Percentiles rank a stretch among this genome's conserved stretches.
phyloP scores from a whole-genome alignment of 2,329 filamentous ascomycete genomes.

The Orbilia oligospora region DNA sequence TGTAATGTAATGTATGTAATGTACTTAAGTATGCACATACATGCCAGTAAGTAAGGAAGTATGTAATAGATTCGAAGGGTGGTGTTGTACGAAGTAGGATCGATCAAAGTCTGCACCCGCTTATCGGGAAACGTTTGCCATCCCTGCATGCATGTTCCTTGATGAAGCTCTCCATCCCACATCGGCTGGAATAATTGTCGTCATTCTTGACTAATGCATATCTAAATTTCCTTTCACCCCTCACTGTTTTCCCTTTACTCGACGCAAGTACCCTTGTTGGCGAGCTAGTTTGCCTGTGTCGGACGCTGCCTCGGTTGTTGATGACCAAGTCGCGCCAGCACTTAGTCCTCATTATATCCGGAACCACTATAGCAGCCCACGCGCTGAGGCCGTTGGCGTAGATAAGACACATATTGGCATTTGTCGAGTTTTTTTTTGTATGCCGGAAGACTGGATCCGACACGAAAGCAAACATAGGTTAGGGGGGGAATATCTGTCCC shows the following conservation, averaged over 20 bases:
- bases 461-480: slow-evolving; percentile 27
- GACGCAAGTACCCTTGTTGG: slow-evolving; percentile 34
- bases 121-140: slow-evolving; percentile 45
- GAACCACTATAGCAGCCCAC: slow-evolving; percentile 32
- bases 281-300: slow-evolving; percentile 31
- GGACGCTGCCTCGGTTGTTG: slow-evolving; percentile 44
- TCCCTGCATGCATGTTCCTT: slow-evolving; percentile 53
- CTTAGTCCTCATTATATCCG: slow-evolving; percentile 35
- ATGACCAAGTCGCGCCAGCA: slow-evolving; percentile 31
- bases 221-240: slow-evolving; percentile 38
- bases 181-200: slow-evolving; percentile 54
- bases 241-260: slow-evolving; percentile 17
- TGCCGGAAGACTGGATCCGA: slow-evolving; percentile 46
- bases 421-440: neutral
- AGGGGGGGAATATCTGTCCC: slow-evolving; percentile 11
- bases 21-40: neutral
- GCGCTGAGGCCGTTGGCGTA: slow-evolving; percentile 3
- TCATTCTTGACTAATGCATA: slow-evolving; percentile 55
- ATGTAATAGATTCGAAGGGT: slow-evolving; percentile 11
- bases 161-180: slow-evolving; percentile 41
- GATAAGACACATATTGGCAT: slow-evolving; percentile 40
- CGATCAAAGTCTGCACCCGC: slow-evolving; percentile 36
- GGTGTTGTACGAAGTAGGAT: slow-evolving; percentile 27
- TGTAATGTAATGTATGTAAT: neutral
- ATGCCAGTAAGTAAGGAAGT: neutral